Evolutionary conservation across 805 yeast genomes (phyloP).

Genomic region (Barnettozyma salicaria): DNA sequence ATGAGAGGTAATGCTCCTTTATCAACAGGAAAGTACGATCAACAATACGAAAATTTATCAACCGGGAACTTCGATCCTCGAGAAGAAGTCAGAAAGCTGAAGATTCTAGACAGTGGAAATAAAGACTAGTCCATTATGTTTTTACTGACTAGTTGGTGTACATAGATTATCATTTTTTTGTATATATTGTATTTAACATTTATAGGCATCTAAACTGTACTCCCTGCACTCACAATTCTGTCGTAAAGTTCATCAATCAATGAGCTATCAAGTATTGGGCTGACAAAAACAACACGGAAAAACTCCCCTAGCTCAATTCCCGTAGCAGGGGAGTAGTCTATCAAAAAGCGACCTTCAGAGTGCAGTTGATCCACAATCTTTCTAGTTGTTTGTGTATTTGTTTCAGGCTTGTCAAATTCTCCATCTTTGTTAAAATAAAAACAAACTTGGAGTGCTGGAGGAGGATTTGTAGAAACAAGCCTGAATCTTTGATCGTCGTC

Average conservation of each 20-base stretch:
- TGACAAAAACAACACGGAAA: slow-evolving; percentile 77
- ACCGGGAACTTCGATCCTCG: slow-evolving; percentile 76
- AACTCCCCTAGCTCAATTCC: slow-evolving; percentile 63
- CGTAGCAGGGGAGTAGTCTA: slow-evolving; percentile 74
- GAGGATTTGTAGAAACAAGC: slow-evolving; percentile 50
- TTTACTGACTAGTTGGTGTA: not conserved
- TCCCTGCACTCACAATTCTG: slow-evolving; percentile 26
- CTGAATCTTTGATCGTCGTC: slow-evolving; percentile 37
- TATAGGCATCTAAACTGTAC: not conserved
- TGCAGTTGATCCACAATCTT: slow-evolving; percentile 56
- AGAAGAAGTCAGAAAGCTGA: slow-evolving; percentile 73
- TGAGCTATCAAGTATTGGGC: slow-evolving; percentile 48
- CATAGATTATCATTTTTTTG: not conserved
- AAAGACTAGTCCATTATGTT: slow-evolving; percentile 13
- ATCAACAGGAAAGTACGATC: slow-evolving; percentile 90
- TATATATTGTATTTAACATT: not conserved
- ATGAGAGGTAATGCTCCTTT: slow-evolving; percentile 91
- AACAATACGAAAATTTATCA: slow-evolving; percentile 72
- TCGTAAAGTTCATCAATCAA: slow-evolving; percentile 40
- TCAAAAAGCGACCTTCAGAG: slow-evolving; percentile 55
- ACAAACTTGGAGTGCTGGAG: slow-evolving; percentile 81
- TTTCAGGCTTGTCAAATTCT: slow-evolving; percentile 24
- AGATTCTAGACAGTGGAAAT: slow-evolving; percentile 48
- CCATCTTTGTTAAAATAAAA: slow-evolving; percentile 59
- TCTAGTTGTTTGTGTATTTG: slow-evolving; percentile 53